phyloP scores from a whole-genome alignment of 2,329 filamentous ascomycete genomes.

The Verticillium tricorpus region DNA sequence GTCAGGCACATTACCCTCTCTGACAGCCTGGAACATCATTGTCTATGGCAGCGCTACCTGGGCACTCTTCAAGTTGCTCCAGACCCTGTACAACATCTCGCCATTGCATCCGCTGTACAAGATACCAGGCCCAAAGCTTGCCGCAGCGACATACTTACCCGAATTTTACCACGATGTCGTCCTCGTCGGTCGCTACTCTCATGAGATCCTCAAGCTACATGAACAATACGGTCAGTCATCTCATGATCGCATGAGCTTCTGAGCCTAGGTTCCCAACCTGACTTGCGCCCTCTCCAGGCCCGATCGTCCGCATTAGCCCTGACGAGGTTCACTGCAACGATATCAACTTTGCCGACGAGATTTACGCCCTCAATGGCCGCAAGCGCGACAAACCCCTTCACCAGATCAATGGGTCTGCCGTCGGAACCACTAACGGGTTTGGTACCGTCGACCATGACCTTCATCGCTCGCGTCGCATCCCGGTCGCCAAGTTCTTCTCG shows the following conservation, averaged over 20 bases:
- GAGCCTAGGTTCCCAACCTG: background rate
- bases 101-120: constrained; percentile 30
- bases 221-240: constrained; percentile 25
- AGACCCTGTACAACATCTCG: constrained; percentile 30
- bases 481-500: constrained; percentile 26
- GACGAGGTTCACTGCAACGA: constrained; percentile 33
- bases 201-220: constrained; percentile 29
- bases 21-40: background rate
- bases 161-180: constrained; percentile 34
- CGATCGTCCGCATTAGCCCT: constrained; percentile 33
- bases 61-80: constrained; percentile 21
- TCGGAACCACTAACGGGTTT: constrained; percentile 1
- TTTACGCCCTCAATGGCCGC: constrained; percentile 22
- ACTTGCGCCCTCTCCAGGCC: constrained; percentile 15
- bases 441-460: constrained; percentile 18
- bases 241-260: background rate
- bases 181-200: constrained; percentile 27
- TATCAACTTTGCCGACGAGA: constrained; percentile 28
- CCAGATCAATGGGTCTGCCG: constrained; percentile 7
- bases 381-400: constrained; percentile 7
- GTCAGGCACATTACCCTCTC: background rate
- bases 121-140: constrained; percentile 31
- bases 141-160: constrained; percentile 28
- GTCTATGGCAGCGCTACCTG: constrained; percentile 9
- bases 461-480: constrained; percentile 19